Percentiles rank a stretch among this genome's conserved stretches.
These are phyloP conservation scores for Ceratocystiopsis sp. DNA, from an alignment of 2,329 filamentous ascomycete species.

Conservation along the genomic window DNA sequence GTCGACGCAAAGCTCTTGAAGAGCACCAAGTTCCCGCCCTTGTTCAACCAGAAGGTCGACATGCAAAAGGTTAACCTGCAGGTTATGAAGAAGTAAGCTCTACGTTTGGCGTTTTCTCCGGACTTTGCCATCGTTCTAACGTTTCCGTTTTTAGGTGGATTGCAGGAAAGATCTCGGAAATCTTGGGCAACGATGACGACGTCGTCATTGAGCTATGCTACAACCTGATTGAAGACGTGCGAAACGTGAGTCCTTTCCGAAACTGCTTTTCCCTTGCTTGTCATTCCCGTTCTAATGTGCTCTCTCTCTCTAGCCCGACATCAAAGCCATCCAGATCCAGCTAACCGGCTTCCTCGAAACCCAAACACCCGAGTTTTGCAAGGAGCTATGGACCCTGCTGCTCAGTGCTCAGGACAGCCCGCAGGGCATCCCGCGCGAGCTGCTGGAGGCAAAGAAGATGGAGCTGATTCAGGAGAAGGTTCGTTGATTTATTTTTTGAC, in stretches of 20 bases:
- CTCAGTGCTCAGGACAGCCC: slow-evolving; percentile 78
- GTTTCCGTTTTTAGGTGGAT: slow-evolving; percentile 58
- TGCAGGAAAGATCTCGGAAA: slow-evolving; percentile 67
- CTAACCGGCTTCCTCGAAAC: slow-evolving; percentile 91
- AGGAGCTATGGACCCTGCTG: slow-evolving; percentile 82
- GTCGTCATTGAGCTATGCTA: slow-evolving; percentile 79
- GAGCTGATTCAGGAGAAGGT: slow-evolving; percentile 95
- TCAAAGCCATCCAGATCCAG: slow-evolving; percentile 88
- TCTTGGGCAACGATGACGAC: slow-evolving; percentile 86
- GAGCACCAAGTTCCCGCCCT: slow-evolving; percentile 82
- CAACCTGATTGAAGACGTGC: slow-evolving; percentile 52
- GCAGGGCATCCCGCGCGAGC: slow-evolving; percentile 82
- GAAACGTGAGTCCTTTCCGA: slow-evolving; percentile 44
- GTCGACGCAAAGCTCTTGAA: slow-evolving; percentile 81
- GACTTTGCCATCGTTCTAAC: background rate
- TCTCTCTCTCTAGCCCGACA: slow-evolving; percentile 52
- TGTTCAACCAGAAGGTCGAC: slow-evolving; percentile 92
- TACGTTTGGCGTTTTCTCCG: slow-evolving; percentile 5
- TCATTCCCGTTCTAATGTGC: background rate
- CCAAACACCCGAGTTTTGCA: slow-evolving; percentile 76
- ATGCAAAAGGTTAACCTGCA: slow-evolving; percentile 94
- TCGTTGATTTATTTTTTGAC: slow-evolving; percentile 5
- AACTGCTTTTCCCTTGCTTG: too few relatives aligned
- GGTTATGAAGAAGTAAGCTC: slow-evolving; percentile 77
- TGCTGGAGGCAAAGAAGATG: slow-evolving; percentile 88